phyloP scores from a whole-genome alignment of 2,329 filamentous ascomycete genomes.

The Arthroderma uncinatum region DNA sequence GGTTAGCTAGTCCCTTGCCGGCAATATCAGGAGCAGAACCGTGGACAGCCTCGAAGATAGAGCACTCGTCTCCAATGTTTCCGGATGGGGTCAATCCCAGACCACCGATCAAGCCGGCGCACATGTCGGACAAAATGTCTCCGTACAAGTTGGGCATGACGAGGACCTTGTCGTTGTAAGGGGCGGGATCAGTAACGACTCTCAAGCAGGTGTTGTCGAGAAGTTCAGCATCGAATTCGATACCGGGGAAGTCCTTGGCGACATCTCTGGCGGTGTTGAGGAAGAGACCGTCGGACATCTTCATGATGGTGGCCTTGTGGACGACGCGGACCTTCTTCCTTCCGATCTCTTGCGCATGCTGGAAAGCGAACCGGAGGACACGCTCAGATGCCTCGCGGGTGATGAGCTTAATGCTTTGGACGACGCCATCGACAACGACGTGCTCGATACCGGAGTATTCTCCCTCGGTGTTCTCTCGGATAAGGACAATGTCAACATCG shows the following conservation, averaged over 20 bases:
- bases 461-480: constrained; percentile 99
- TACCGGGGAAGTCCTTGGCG: constrained; percentile 86
- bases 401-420: constrained; percentile 99
- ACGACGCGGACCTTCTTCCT: constrained; percentile 95
- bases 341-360: constrained; percentile 87
- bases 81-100: constrained; percentile 93
- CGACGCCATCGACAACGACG: constrained; percentile 91
- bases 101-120: constrained; percentile 94
- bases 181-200: constrained; percentile 90
- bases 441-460: constrained; percentile 99
- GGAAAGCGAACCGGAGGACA: constrained; percentile 94
- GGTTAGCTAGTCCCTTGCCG: constrained; percentile 92
- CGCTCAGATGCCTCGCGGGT: constrained; percentile 89
- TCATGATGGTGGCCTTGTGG: constrained; percentile 99
- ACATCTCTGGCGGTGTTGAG: constrained; percentile 74
- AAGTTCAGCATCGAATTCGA: constrained; percentile 95
- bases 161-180: constrained; percentile 98
- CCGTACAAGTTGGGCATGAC: constrained; percentile 98
- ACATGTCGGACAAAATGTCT: constrained; percentile 99
- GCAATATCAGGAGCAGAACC: constrained; percentile 94
- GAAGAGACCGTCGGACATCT: constrained; percentile 99
- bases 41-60: constrained; percentile 99
- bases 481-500: constrained; percentile 89
- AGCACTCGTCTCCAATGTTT: constrained; percentile 98
- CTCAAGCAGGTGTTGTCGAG: constrained; percentile 99